phyloP scores from a whole-genome alignment of 176 grass and related monocot species.

The Phyllostachys edulis region DNA sequence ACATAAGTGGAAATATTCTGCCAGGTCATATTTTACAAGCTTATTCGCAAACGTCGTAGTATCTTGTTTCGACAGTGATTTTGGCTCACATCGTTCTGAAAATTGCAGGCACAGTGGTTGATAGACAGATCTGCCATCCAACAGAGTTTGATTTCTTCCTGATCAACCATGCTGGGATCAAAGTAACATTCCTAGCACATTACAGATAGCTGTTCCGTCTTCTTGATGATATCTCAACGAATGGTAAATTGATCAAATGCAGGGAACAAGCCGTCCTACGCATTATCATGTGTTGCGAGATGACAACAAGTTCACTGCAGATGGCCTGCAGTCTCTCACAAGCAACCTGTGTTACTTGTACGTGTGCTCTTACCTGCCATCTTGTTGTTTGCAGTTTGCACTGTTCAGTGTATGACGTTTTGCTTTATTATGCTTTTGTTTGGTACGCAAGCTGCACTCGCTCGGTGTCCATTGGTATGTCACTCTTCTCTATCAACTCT shows the following conservation, averaged over 20 bases:
- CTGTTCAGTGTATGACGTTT: background rate
- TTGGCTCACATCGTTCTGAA: constrained; percentile 9
- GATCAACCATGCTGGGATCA: constrained; percentile 73
- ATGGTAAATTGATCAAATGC: background rate
- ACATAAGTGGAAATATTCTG: constrained; percentile 48
- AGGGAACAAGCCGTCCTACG: constrained; percentile 65
- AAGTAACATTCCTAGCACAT: constrained; percentile 37
- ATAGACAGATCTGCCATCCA: constrained; percentile 74
- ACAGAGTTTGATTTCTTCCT: constrained; percentile 84
- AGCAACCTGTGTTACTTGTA: constrained; percentile 82
- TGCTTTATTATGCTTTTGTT: constrained; percentile 2
- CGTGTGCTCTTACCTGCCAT: background rate
- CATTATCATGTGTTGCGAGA: constrained; percentile 86
- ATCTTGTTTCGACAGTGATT: background rate
- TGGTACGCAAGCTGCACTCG: constrained; percentile 78
- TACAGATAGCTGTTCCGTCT: background rate
- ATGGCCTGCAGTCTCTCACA: constrained; percentile 62
- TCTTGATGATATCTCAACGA: background rate
- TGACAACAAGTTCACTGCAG: constrained; percentile 71
- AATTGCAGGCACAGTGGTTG: constrained; percentile 72
- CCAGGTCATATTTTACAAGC: constrained; percentile 42
- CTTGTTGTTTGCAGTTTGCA: background rate
- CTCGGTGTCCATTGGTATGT: constrained; percentile 75
- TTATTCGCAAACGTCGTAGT: background rate
- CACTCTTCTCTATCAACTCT: background rate